phyloP scores from a whole-genome alignment of 805 yeast genomes.

The Cyberlindnera suaveolens region DNA sequence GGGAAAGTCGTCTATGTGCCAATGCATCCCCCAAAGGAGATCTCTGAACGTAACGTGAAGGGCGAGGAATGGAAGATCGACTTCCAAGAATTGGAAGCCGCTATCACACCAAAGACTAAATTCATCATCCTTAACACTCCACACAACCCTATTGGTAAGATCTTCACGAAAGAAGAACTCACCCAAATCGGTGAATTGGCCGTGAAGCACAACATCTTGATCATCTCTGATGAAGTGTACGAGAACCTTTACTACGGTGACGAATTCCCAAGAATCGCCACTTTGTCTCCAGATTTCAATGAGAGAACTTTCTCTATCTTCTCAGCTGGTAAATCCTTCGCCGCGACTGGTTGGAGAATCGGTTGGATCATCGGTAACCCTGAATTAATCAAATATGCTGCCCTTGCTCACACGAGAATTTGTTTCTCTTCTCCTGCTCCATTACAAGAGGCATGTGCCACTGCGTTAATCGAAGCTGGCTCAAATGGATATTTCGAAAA shows the following conservation, averaged over 20 bases:
- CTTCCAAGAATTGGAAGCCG: slow-evolving; percentile 65
- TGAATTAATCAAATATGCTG: slow-evolving; percentile 73
- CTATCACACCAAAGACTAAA: slow-evolving; percentile 72
- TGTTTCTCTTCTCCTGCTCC: slow-evolving; percentile 91
- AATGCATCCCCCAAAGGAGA: slow-evolving; percentile 74
- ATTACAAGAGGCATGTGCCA: slow-evolving; percentile 85
- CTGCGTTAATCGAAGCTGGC: slow-evolving; percentile 60
- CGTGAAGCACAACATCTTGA: slow-evolving; percentile 73
- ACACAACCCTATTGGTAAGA: slow-evolving; percentile 94
- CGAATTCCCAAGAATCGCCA: slow-evolving; percentile 76
- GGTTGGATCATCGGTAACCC: slow-evolving; percentile 92
- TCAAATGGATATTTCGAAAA: slow-evolving; percentile 59
- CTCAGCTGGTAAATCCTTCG: slow-evolving; percentile 95
- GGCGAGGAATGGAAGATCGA: slow-evolving; percentile 89
- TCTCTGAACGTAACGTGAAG: slow-evolving; percentile 52
- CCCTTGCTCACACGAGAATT: slow-evolving; percentile 90
- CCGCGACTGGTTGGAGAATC: slow-evolving; percentile 99
- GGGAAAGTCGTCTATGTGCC: slow-evolving; percentile 87
- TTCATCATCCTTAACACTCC: slow-evolving; percentile 88
- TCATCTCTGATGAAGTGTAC: slow-evolving; percentile 92
- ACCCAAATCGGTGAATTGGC: slow-evolving; percentile 72
- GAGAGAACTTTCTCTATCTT: slow-evolving; percentile 85
- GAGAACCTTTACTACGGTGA: slow-evolving; percentile 76
- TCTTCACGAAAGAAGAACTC: slow-evolving; percentile 73
- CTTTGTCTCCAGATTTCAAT: slow-evolving; percentile 71